Base-by-base conservation (phyloP, 2,329 filamentous ascomycete genomes). In the Pseudogymnoascus sp. region DNA sequence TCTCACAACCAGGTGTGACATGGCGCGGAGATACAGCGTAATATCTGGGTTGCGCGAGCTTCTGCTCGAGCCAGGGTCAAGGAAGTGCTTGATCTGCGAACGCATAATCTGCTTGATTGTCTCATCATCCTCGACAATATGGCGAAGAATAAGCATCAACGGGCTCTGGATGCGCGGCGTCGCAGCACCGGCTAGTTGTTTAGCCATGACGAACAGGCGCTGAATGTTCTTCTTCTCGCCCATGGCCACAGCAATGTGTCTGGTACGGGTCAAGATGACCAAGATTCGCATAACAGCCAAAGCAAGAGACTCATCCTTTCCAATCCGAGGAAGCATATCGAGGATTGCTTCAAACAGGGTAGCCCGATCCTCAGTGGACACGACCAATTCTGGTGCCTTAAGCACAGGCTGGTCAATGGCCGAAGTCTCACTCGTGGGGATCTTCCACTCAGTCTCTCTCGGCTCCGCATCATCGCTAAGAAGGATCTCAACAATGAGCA, bases 81-180 rank as follows among this genome's bases (percentile, higher is more conserved):
- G 90, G 68, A 84, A 86, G n/a, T 83, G 78, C 65, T 86, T 85
- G 68, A 99, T 95, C 71, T 97, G 93, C 29, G 87, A 88, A 59
- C 88, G 84, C 89, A 99, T 97, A 63, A 96, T 87, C 71, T 97
- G 90, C 66, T 89, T 90, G 63, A 97, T 82, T 1, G 88, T 94
- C 15, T 92, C 87, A 58, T 96, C 91, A 70, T 99, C 95, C 74
- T 99, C 94, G 60, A 97, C 84, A 66, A 99, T 87, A 70, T 99
- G 94, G 40, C 95, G 87, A 44, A 99, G 78, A 60, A 97, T 87
- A 10, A 93, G 83, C 82, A 97, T 87, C 33, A 73, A 57, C 35
- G 71, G 71, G 64, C 82, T 81, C 64, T 87, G 84, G 8, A 99
- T 81, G 61, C 87, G 87, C 61, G 89, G 84, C 31, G 91, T 89